Evolutionary conservation across 345 rosid genomes (phyloP).

Genomic region (Acer campestre): DNA sequence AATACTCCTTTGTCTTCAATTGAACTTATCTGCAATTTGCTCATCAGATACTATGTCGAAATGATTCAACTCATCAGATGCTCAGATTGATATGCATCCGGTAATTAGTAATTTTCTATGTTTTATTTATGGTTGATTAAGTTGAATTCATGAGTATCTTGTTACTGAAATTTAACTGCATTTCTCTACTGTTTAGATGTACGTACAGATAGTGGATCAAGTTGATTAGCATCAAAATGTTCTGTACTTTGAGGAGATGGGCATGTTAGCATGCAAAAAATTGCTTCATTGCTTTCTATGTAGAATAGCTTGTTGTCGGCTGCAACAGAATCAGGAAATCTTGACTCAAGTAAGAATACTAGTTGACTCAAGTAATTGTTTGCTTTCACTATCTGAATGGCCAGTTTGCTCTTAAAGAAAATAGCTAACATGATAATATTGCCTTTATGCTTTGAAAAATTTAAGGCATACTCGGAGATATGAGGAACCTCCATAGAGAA

Average conservation of each 20-base stretch:
- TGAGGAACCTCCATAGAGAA: slow-evolving; percentile 94
- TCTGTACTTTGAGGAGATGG: not conserved
- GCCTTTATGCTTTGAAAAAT: not conserved
- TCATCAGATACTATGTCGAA: no score
- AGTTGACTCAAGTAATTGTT: slow-evolving; percentile 18
- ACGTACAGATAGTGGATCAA: no score
- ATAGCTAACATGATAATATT: not conserved
- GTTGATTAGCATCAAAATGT: not conserved
- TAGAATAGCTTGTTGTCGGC: slow-evolving; percentile 52
- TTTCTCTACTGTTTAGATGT: no score
- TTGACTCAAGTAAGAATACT: no score
- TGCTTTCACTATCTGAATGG: slow-evolving; percentile 5
- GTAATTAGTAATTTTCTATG: not conserved
- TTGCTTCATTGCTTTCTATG: no score
- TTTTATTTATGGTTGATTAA: slow-evolving; percentile 1
- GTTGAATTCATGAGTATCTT: not conserved
- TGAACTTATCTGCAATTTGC: not conserved
- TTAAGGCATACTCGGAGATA: slow-evolving; percentile 57
- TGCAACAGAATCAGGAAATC: slow-evolving; percentile 46
- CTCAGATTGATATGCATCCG: no score
- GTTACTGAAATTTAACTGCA: not conserved
- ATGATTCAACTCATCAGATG: not conserved
- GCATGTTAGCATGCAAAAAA: no score
- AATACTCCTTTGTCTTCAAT: not conserved
- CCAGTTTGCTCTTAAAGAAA: no score